Percentiles rank a stretch among this genome's conserved stretches.
These are phyloP conservation scores for Barbatosphaeria neglecta DNA, from an alignment of 495 filamentous ascomycete genomes.

Conservation along the genomic window DNA sequence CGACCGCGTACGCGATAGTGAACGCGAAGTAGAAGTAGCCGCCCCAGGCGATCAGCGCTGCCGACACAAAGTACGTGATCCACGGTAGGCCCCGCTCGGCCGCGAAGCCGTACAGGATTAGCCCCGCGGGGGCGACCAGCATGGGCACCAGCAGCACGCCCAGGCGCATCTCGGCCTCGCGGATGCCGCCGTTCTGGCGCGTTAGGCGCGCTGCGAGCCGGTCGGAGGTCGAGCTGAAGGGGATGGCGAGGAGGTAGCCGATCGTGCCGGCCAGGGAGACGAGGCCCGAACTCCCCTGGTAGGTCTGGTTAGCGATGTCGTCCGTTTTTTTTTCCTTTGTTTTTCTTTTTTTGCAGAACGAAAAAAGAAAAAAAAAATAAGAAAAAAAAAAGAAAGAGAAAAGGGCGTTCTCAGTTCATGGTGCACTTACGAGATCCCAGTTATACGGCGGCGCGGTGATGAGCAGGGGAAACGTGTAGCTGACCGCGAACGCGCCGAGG, in stretches of 20 bases:
- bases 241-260: conserved; percentile 41
- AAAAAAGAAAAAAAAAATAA: too few relatives aligned
- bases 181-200: conserved; percentile 45
- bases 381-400: too few relatives aligned
- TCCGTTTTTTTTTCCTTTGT: too few relatives aligned
- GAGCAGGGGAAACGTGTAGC: conserved; percentile 50
- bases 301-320: background rate
- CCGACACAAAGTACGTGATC: conserved; percentile 44
- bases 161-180: conserved; percentile 61
- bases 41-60: conserved; percentile 40
- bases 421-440: conserved; percentile 9
- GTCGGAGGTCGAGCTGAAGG: conserved; percentile 39
- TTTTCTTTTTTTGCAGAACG: too few relatives aligned
- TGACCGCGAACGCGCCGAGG: conserved; percentile 20
- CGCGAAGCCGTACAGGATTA: conserved; percentile 49
- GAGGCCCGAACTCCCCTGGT: conserved; percentile 42
- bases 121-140: conserved; percentile 45
- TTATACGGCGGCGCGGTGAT: conserved; percentile 38
- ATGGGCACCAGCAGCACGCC: conserved; percentile 50
- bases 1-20: conserved; percentile 38
- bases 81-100: conserved; percentile 47
- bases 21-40: conserved; percentile 26
- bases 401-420: conserved; percentile 32
- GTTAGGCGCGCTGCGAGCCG: conserved; percentile 48
- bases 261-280: conserved; percentile 42